Evolutionary conservation across 2,329 filamentous ascomycete species (phyloP).

Genomic region (Sordariomycetes sp.): DNA sequence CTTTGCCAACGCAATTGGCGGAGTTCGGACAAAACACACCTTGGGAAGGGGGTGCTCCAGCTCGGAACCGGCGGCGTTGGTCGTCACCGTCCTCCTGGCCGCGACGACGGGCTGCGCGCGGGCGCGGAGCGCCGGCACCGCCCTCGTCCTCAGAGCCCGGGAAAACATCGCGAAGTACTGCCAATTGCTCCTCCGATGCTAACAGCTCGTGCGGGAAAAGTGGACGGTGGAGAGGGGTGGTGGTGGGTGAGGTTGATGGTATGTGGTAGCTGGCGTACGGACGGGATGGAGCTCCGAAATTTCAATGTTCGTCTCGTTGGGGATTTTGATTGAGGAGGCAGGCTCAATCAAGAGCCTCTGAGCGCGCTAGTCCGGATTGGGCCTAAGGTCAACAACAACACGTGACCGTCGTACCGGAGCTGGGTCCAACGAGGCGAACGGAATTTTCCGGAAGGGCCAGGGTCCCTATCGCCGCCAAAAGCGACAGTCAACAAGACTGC

Average conservation of each 20-base stretch:
- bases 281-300: slow-evolving; percentile 24
- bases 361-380: not conserved
- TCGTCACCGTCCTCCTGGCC: slow-evolving; percentile 66
- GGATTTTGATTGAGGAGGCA: slow-evolving; percentile 17
- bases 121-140: slow-evolving; percentile 42
- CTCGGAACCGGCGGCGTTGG: slow-evolving; percentile 84
- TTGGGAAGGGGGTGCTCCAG: slow-evolving; percentile 59
- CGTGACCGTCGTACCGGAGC: slow-evolving; percentile 1
- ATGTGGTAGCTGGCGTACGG: slow-evolving; percentile 10
- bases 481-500: not conserved
- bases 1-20: not conserved
- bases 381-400: not conserved
- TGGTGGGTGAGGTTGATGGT: slow-evolving; percentile 15
- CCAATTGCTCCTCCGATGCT: slow-evolving; percentile 14
- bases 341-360: not conserved
- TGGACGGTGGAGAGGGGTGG: slow-evolving; percentile 14
- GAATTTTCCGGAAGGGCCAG: not conserved
- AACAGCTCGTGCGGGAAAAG: not conserved
- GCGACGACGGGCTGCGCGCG: slow-evolving; percentile 28
- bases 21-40: slow-evolving; percentile 17
- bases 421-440: not conserved
- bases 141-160: slow-evolving; percentile 49
- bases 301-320: slow-evolving; percentile 32
- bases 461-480: not conserved
- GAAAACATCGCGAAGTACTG: slow-evolving; percentile 46